Conservation (phyloP, 225 moss, liverwort and hornwort genomes). For the Straminergon stramineum region DNA sequence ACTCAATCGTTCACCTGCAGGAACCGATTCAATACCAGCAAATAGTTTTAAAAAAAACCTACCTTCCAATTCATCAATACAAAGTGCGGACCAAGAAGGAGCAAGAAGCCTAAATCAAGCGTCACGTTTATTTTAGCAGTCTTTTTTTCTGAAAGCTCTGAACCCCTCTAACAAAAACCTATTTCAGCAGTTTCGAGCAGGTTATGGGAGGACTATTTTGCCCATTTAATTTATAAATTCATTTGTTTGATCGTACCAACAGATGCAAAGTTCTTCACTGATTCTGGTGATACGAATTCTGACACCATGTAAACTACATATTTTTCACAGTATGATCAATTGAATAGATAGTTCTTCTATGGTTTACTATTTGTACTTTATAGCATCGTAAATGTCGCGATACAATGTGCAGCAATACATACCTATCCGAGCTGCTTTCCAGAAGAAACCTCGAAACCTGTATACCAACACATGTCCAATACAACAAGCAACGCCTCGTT, state of each 20-base stretch:
- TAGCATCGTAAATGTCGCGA: not conserved
- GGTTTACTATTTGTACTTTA: not conserved
- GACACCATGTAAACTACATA: not conserved
- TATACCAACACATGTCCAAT: not conserved
- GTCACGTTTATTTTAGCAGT: not conserved
- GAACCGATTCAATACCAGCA: not conserved
- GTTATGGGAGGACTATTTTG: not conserved
- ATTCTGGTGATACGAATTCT: not conserved
- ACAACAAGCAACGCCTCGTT: not conserved
- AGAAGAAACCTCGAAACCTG: constrained; percentile 95
- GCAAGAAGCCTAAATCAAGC: not conserved
- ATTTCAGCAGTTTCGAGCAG: not conserved
- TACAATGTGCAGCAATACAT: not conserved
- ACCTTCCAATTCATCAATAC: not conserved
- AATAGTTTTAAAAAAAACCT: not conserved
- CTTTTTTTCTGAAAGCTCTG: not conserved
- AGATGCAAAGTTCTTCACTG: not conserved
- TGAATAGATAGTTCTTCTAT: not conserved
- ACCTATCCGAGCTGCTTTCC: constrained; percentile 99
- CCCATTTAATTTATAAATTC: no score
- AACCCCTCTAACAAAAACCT: not conserved
- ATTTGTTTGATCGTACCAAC: not conserved
- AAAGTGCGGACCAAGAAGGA: not conserved
- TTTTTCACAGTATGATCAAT: not conserved
- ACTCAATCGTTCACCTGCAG: constrained; percentile 89